phyloP scores from a whole-genome alignment of 495 filamentous ascomycete species.

The Elasticomyces elasticus region DNA sequence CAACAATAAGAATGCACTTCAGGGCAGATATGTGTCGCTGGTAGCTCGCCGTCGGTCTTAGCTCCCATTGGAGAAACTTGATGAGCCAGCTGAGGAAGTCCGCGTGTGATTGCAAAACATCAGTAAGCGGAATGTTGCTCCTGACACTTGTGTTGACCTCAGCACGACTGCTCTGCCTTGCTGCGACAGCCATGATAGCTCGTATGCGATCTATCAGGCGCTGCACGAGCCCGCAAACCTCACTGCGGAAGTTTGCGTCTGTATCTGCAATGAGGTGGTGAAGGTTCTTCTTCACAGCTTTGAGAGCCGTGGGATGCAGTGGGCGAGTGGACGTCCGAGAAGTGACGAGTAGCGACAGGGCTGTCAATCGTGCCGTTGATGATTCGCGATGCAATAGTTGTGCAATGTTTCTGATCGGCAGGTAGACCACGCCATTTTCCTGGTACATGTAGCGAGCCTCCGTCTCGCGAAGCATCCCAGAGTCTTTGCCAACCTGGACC shows the following conservation, averaged over 20 bases:
- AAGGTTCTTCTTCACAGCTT: slow-evolving; percentile 51
- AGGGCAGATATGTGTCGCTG: slow-evolving; percentile 76
- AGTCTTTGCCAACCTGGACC: slow-evolving; percentile 69
- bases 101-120: slow-evolving; percentile 31
- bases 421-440: slow-evolving; percentile 22
- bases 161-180: slow-evolving; percentile 4
- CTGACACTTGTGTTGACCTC: not conserved
- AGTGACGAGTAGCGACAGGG: slow-evolving; percentile 62
- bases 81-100: slow-evolving; percentile 61
- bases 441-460: not conserved
- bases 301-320: slow-evolving; percentile 48
- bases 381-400: slow-evolving; percentile 53
- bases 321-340: slow-evolving; percentile 62
- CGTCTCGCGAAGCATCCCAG: slow-evolving; percentile 58
- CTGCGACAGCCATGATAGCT: slow-evolving; percentile 21
- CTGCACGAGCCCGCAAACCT: slow-evolving; percentile 60
- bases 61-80: slow-evolving; percentile 56
- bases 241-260: slow-evolving; percentile 72
- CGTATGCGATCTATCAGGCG: slow-evolving; percentile 41
- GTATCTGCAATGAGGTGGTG: slow-evolving; percentile 65
- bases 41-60: slow-evolving; percentile 69
- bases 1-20: slow-evolving; percentile 50
- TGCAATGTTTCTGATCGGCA: slow-evolving; percentile 38
- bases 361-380: slow-evolving; percentile 56
- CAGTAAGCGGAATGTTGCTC: not conserved